A percentile compares a stretch with the other conserved stretches of the same genome.
These are phyloP conservation scores for Kondoa subrosea DNA, from an alignment of 768 basidiomycete genomes.

Conservation along the genomic window DNA sequence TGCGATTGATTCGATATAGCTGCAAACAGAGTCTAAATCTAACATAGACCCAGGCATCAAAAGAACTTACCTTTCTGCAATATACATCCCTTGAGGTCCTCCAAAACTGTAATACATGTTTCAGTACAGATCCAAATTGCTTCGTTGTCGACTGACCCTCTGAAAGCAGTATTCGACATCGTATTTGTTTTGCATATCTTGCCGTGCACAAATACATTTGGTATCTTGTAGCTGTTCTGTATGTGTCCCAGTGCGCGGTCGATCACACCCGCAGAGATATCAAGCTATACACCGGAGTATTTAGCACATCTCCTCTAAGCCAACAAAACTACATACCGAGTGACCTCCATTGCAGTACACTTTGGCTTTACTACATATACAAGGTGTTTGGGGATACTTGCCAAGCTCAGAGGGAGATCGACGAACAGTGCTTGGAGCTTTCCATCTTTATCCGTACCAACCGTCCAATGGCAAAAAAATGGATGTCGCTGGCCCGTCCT, in stretches of 20 bases:
- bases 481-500: slow-evolving; percentile 27
- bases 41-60: not conserved
- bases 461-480: slow-evolving; percentile 22
- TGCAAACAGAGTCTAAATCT: not conserved
- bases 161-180: slow-evolving; percentile 26
- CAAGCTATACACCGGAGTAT: too few relatives aligned
- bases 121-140: not conserved
- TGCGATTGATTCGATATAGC: slow-evolving; percentile 24
- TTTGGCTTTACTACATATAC: not conserved
- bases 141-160: not conserved
- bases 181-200: slow-evolving; percentile 27
- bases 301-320: too few relatives aligned
- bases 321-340: too few relatives aligned
- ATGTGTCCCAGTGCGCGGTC: slow-evolving; percentile 27
- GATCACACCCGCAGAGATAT: slow-evolving; percentile 24
- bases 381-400: not conserved
- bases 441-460: slow-evolving; percentile 26
- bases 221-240: slow-evolving; percentile 24
- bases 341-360: slow-evolving; percentile 27
- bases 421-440: slow-evolving; percentile 23
- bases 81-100: slow-evolving; percentile 25
- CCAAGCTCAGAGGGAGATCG: not conserved
- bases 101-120: slow-evolving; percentile 23
- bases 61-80: slow-evolving; percentile 16
- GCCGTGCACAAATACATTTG: slow-evolving; percentile 24